These are phyloP conservation scores for Byssochlamys sp. DNA, from an alignment of 2,329 filamentous ascomycete genomes.

Conservation along the genomic window DNA sequence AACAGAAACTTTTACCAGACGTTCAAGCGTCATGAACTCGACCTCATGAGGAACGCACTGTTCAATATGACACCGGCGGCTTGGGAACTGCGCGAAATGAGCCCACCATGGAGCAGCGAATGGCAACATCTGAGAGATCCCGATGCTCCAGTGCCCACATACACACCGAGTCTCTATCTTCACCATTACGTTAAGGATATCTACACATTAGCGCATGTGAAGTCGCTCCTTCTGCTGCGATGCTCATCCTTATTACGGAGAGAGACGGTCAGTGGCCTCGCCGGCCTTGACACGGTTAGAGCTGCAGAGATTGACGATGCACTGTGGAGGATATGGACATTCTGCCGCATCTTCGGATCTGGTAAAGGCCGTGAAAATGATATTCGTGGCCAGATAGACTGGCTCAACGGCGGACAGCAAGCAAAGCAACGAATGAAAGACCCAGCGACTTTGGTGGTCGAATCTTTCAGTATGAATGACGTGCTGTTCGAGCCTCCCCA, in stretches of 20 bases:
- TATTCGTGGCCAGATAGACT: constrained; percentile 51
- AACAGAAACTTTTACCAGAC: constrained; percentile 49
- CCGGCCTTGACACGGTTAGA: constrained; percentile 36
- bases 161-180: constrained; percentile 45
- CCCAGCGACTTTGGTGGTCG: constrained; percentile 40
- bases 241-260: constrained; percentile 49
- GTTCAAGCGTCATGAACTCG: constrained; percentile 49
- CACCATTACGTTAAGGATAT: constrained; percentile 44
- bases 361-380: constrained; percentile 51
- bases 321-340: constrained; percentile 58
- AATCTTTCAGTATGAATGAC: constrained; percentile 42
- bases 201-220: constrained; percentile 46
- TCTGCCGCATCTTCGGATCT: constrained; percentile 54
- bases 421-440: constrained; percentile 40
- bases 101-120: constrained; percentile 41
- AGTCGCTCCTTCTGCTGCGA: constrained; percentile 46
- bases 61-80: constrained; percentile 48
- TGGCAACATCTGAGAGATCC: constrained; percentile 33
- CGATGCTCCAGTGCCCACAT: constrained; percentile 41
- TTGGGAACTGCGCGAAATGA: constrained; percentile 53
- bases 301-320: constrained; percentile 50
- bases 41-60: constrained; percentile 43
- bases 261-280: constrained; percentile 47
- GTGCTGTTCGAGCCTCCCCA: constrained; percentile 48
- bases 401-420: constrained; percentile 49